Percentiles rank a stretch among this genome's conserved stretches.
Conservation (phyloP, 805 yeast genomes). For the Candida yuanshanica region DNA sequence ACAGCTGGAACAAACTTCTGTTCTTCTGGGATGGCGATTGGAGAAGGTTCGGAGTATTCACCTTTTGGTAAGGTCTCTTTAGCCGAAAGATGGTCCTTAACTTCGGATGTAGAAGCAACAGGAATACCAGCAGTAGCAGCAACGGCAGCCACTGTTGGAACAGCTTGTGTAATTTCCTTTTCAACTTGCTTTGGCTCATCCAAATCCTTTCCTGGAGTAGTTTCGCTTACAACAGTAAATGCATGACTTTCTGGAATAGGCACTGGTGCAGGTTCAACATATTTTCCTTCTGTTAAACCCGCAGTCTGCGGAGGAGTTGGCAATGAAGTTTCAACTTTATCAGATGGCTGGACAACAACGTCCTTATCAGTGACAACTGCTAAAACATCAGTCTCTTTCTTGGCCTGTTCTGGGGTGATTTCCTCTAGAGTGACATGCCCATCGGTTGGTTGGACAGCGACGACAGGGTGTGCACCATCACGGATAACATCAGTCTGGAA, state of each 20-base stretch:
- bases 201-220: neutral
- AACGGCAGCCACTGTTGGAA: neutral
- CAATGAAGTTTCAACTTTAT: neutral
- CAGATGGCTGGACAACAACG: conserved; percentile 4
- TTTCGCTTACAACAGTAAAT: neutral
- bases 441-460: conserved; percentile 8
- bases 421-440: conserved; percentile 12
- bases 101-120: neutral
- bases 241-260: conserved; percentile 1
- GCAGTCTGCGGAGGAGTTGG: conserved; percentile 21
- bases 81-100: neutral
- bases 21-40: conserved; percentile 7
- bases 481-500: conserved; percentile 9
- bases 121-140: neutral
- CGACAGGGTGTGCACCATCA: conserved; percentile 9
- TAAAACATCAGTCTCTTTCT: conserved; percentile 12
- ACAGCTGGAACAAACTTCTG: conserved; percentile 8
- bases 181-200: neutral
- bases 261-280: conserved; percentile 3
- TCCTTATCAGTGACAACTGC: conserved; percentile 12
- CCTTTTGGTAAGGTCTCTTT: conserved; percentile 1
- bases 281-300: neutral
- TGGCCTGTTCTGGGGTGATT: conserved; percentile 16
- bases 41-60: conserved; percentile 4
- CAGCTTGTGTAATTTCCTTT: neutral